Evolutionary conservation across 768 basidiomycete genomes (phyloP), one percentile per base, ranked within the genome.

Genomic region (Termitomyces sp.): DNA sequence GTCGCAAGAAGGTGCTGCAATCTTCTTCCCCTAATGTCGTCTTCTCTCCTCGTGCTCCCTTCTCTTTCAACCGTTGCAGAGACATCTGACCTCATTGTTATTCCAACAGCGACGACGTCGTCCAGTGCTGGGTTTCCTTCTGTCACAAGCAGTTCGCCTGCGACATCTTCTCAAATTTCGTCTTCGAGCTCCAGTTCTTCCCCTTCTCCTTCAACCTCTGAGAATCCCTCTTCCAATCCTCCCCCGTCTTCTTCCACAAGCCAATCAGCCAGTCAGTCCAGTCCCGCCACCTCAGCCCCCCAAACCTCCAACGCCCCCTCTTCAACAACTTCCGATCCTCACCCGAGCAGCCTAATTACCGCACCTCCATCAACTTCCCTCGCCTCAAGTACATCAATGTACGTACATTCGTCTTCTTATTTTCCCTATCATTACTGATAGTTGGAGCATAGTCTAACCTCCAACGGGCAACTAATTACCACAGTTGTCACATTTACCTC

Each of bases 401-500:
- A 42, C 39, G 27, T 54, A 37, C 36, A 6, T 8, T 11, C 24
- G 3, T 9, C 13, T 24, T 20, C 11, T 22, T 37, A 37, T 2
- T 9, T 7, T 8, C 7, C 5, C 20, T 24, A 37, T 36, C 34
- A 24, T 18, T 18, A 8, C 44, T 31, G n/a, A 49, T 31, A n/a
- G 2, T 33, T 15, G 22, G 8, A 18, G 15, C 13, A 30, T 5
- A 52, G 51, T 18, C 8, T 37, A 6, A 53, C 52, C 11, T 53
- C 52, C 5, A 27, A 53, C n/a, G 37, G 52, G 2, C 52, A 41
- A 37, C 6, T 39, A 1, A 20, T 50, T 7, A 50, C 49, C 12
- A 50, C n/a, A 1, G 20, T 50, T 13, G n/a, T 50, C n/a, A 42
- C 41, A 4, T 39, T 41, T 2, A 67, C 67, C 24, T 66, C 69